These are phyloP conservation scores for Rutstroemia sp. DNA, from an alignment of 2,329 filamentous ascomycete species.

Conservation along the genomic window DNA sequence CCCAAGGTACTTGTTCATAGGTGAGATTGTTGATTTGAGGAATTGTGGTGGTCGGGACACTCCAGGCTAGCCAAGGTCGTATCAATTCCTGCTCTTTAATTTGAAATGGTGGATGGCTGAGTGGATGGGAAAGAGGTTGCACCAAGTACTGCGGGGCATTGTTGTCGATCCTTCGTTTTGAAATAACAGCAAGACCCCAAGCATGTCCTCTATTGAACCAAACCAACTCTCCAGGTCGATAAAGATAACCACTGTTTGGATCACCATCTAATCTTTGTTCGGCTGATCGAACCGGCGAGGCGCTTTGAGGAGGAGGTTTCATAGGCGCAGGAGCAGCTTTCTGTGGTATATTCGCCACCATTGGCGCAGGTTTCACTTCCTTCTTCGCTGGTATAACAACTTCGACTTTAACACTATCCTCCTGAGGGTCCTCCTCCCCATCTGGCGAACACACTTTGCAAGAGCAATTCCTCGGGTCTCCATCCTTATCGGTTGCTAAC, in stretches of 20 bases:
- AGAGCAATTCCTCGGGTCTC: conserved; percentile 44
- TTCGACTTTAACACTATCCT: conserved; percentile 26
- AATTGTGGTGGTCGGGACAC: conserved; percentile 43
- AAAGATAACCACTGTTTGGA: conserved; percentile 39
- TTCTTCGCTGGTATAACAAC: conserved; percentile 11
- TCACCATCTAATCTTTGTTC: conserved; percentile 44
- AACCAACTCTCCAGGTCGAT: conserved; percentile 46
- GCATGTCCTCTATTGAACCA: conserved; percentile 46
- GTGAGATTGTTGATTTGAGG: conserved; percentile 33
- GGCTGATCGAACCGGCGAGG: conserved; percentile 4
- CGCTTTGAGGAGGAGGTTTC: conserved; percentile 9
- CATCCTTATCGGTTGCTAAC: conserved; percentile 44
- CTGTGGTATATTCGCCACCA: neutral
- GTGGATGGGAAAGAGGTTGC: conserved; percentile 42
- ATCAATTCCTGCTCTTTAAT: conserved; percentile 38
- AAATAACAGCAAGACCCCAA: conserved; percentile 47
- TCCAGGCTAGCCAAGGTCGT: conserved; percentile 52
- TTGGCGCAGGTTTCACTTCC: conserved; percentile 8
- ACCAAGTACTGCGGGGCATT: conserved; percentile 35
- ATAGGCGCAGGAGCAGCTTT: neutral
- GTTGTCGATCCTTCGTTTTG: conserved; percentile 35
- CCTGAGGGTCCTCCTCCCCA: conserved; percentile 32
- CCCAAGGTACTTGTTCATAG: conserved; percentile 46
- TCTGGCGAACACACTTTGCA: conserved; percentile 51
- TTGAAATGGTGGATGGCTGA: conserved; percentile 31